Evolutionary conservation across 176 grass and related monocot genomes (phyloP).

Genomic region (Ensete glaucum): DNA sequence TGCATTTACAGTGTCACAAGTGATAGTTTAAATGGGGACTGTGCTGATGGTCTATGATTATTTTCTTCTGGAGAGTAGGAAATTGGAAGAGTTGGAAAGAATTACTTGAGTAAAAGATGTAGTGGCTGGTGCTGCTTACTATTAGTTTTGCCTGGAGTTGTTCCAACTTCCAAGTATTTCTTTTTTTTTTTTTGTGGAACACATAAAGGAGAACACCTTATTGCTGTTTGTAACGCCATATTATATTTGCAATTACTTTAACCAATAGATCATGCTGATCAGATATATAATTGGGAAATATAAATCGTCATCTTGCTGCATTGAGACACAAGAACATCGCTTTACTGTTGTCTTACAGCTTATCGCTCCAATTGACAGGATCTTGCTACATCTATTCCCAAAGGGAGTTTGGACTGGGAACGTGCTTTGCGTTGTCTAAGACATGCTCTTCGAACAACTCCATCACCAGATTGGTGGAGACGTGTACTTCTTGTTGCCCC

Average conservation of each 20-base stretch:
- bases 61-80: neutral
- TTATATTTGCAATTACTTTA: neutral
- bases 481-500: slow-evolving; percentile 90
- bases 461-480: slow-evolving; percentile 99
- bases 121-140: neutral
- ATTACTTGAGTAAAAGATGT: neutral
- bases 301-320: neutral
- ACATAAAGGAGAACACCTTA: neutral
- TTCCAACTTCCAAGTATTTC: neutral
- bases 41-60: neutral
- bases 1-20: too few relatives aligned
- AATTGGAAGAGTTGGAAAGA: neutral
- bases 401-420: slow-evolving; percentile 90
- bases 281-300: neutral
- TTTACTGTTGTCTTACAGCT: neutral
- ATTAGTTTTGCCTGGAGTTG: neutral
- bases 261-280: neutral
- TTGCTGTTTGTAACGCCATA: neutral
- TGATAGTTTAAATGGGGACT: neutral
- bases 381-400: slow-evolving; percentile 82
- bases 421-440: slow-evolving; percentile 88
- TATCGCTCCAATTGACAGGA: slow-evolving; percentile 29
- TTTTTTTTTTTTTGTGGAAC: neutral
- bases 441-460: slow-evolving; percentile 87
- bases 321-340: neutral